phyloP scores from a whole-genome alignment of 2,329 filamentous ascomycete species.

The Colletotrichum camelliae region DNA sequence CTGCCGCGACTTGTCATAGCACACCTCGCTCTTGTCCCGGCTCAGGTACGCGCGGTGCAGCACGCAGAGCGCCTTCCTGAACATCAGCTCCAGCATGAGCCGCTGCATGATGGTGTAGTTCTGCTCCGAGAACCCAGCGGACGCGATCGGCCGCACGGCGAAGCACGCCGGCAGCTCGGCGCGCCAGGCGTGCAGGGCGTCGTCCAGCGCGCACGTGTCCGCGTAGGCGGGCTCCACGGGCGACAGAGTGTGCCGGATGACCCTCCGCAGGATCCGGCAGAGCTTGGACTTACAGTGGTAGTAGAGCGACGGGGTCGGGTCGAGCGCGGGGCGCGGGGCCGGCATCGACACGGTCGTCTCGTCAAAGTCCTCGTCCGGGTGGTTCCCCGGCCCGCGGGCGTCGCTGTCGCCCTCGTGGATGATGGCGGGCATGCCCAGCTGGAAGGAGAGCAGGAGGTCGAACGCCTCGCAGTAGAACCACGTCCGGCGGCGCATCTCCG shows the following conservation, averaged over 20 bases:
- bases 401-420: conserved; percentile 53
- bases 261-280: conserved; percentile 46
- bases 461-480: conserved; percentile 55
- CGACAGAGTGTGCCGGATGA: conserved; percentile 46
- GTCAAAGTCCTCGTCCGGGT: conserved; percentile 57
- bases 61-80: conserved; percentile 53
- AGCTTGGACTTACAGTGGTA: conserved; percentile 48
- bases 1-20: conserved; percentile 43
- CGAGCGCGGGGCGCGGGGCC: conserved; percentile 43
- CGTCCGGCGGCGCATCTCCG: conserved; percentile 54
- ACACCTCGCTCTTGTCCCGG: conserved; percentile 37
- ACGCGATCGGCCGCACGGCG: conserved; percentile 44
- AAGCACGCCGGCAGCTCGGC: conserved; percentile 43
- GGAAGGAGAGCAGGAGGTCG: conserved; percentile 54
- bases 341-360: conserved; percentile 49
- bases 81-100: conserved; percentile 53
- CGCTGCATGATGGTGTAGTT: conserved; percentile 53
- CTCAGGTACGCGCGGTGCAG: conserved; percentile 54
- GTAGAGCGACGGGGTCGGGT: conserved; percentile 49
- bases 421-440: conserved; percentile 58
- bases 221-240: conserved; percentile 41
- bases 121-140: conserved; percentile 47
- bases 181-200: conserved; percentile 43
- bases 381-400: conserved; percentile 49
- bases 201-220: conserved; percentile 39